A percentile compares a stretch with the other conserved stretches of the same genome.
Evolutionary conservation across 768 basidiomycete genomes (phyloP).

Genomic region (Dentipellis fragilis): DNA sequence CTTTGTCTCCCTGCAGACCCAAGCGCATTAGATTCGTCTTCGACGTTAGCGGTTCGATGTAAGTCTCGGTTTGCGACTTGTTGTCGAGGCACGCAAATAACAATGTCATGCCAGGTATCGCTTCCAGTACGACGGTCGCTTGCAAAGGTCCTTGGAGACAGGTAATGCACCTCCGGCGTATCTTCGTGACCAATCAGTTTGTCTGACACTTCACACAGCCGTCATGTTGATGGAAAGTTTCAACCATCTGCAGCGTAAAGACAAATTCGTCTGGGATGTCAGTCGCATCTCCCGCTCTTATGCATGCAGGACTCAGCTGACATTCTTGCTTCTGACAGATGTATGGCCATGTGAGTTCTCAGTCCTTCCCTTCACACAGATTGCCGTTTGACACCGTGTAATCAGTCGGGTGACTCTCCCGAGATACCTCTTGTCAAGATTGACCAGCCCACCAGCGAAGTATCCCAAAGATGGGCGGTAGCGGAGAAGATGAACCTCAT

Average conservation of each 20-base stretch:
- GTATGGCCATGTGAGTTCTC: conserved; percentile 52
- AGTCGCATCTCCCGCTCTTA: conserved; percentile 17
- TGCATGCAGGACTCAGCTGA: background rate
- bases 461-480: conserved; percentile 57
- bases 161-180: conserved; percentile 25
- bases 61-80: conserved; percentile 6
- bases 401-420: conserved; percentile 53
- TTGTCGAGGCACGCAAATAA: background rate
- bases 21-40: conserved; percentile 63
- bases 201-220: conserved; percentile 25
- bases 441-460: conserved; percentile 37
- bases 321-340: conserved; percentile 29
- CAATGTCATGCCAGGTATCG: conserved; percentile 38
- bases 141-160: conserved; percentile 55
- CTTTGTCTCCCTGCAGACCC: conserved; percentile 27
- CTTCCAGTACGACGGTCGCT: conserved; percentile 62
- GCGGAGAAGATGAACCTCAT: conserved; percentile 61
- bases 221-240: conserved; percentile 72
- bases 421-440: conserved; percentile 43
- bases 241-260: conserved; percentile 48
- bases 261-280: conserved; percentile 74
- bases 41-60: conserved; percentile 64
- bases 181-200: background rate
- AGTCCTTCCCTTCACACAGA: background rate
- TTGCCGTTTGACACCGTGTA: background rate